Conservation (phyloP, 495 filamentous ascomycete species). For the Tuber umbilicatum region DNA sequence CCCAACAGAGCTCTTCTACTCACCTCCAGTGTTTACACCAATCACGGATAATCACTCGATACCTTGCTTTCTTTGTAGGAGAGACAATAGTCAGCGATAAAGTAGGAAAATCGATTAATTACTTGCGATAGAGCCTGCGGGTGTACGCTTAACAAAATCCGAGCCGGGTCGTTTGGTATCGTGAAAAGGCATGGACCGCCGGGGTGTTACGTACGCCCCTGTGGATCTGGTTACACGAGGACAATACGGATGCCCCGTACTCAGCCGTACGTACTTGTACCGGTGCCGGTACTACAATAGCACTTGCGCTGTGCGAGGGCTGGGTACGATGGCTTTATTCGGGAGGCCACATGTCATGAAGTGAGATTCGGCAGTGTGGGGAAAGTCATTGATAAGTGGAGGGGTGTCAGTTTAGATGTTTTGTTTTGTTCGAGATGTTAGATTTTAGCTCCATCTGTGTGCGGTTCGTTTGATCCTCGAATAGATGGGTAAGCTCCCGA, state of each 20-base stretch:
- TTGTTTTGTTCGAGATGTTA: neutral
- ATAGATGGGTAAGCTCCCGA: neutral
- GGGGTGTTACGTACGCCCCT: neutral
- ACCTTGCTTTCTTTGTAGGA: neutral
- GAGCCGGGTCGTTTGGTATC: too few relatives aligned
- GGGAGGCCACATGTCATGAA: neutral
- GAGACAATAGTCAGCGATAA: neutral
- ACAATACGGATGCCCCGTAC: neutral
- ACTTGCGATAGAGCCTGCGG: neutral
- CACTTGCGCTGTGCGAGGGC: too few relatives aligned
- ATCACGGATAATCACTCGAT: neutral
- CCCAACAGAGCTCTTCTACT: neutral
- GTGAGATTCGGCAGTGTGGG: neutral
- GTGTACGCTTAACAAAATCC: neutral
- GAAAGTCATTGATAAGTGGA: neutral
- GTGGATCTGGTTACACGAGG: neutral
- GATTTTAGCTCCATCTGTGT: neutral
- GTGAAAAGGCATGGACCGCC: neutral
- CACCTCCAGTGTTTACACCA: neutral
- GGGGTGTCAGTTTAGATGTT: neutral
- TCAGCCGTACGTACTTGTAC: neutral
- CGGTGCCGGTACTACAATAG: too few relatives aligned
- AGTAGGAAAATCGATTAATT: neutral
- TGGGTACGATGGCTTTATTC: neutral
- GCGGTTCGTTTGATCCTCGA: neutral